These are phyloP conservation scores for Mucor plumbeus DNA, from an alignment of 371 early-diverging fungal genomes.

Conservation along the genomic window DNA sequence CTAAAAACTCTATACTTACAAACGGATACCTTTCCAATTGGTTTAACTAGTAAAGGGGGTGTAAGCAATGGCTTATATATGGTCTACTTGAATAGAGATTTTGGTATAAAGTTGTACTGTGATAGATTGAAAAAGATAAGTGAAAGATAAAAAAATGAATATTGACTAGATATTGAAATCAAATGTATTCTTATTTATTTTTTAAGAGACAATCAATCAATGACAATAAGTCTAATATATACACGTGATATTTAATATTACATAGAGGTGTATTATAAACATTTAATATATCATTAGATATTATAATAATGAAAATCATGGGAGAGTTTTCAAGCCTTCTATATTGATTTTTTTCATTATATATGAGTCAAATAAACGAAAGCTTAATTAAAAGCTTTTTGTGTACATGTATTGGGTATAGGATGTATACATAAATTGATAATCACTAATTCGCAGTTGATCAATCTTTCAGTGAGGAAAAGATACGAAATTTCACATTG, in stretches of 20 bases:
- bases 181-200: not conserved
- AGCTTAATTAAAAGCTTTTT: too few species aligned
- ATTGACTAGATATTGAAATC: not conserved
- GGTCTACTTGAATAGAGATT: not conserved
- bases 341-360: too few species aligned
- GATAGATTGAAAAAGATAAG: not conserved
- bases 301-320: too few species aligned
- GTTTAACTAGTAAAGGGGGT: not conserved
- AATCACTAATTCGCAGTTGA: too few species aligned
- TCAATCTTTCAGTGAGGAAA: too few species aligned
- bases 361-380: too few species aligned
- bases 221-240: conserved; percentile 1
- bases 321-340: too few species aligned
- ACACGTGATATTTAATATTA: not conserved
- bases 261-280: not conserved
- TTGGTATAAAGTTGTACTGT: not conserved
- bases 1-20: not conserved
- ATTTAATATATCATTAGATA: too few species aligned
- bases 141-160: not conserved
- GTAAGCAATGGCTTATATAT: too few species aligned
- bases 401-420: too few species aligned
- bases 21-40: conserved; percentile 16
- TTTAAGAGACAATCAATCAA: conserved; percentile 2
- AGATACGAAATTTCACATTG: too few species aligned
- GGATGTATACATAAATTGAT: too few species aligned